phyloP scores from a whole-genome alignment of 2,329 filamentous ascomycete species.

The Epichloe bromicola region DNA sequence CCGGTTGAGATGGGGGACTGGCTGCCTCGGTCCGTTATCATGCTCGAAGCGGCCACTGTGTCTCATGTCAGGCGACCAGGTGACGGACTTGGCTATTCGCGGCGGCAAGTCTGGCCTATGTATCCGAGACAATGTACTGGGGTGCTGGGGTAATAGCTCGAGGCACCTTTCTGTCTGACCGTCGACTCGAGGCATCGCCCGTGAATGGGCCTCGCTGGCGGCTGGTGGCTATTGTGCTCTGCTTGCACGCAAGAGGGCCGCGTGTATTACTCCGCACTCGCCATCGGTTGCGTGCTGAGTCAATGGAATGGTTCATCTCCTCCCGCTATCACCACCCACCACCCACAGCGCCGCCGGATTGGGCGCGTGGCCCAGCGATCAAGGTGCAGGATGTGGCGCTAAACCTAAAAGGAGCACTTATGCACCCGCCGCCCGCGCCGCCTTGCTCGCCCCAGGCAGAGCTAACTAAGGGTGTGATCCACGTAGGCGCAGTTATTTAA shows the following conservation, averaged over 20 bases:
- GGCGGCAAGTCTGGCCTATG: neutral
- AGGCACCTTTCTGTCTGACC: too few relatives aligned
- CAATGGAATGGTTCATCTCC: neutral
- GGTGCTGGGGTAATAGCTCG: too few relatives aligned
- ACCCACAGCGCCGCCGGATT: constrained; percentile 12
- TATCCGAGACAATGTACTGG: neutral
- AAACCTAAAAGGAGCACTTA: constrained; percentile 1
- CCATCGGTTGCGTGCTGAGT: neutral
- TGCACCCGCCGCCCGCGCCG: neutral
- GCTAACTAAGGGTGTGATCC: neutral
- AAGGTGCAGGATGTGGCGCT: constrained; percentile 1
- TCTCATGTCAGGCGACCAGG: too few relatives aligned
- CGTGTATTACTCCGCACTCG: neutral
- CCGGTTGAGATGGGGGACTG: too few relatives aligned
- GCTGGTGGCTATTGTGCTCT: too few relatives aligned
- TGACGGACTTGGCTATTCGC: too few relatives aligned
- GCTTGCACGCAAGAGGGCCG: neutral
- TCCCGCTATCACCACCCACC: too few relatives aligned
- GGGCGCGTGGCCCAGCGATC: constrained; percentile 8
- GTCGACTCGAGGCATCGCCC: too few relatives aligned
- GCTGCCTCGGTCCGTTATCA: neutral
- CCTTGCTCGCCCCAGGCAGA: neutral
- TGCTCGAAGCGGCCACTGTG: neutral
- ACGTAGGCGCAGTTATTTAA: too few relatives aligned
- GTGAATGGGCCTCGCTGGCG: too few relatives aligned